Conservation (phyloP, 2,329 filamentous ascomycete genomes). For the Talaromyces rugulosus region DNA sequence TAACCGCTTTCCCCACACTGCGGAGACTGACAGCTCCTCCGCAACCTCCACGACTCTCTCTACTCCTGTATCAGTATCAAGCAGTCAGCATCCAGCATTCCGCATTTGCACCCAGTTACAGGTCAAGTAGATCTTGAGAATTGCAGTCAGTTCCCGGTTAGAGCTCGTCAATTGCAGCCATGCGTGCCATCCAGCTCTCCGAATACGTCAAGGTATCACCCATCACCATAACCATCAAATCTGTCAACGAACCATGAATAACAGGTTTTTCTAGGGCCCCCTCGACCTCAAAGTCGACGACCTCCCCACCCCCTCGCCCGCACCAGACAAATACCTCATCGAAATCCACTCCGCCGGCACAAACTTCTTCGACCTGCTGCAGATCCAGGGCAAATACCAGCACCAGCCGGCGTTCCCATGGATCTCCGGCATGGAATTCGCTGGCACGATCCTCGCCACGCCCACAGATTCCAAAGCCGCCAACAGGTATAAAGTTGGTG, state of each 20-base stretch:
- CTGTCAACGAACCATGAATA: not conserved
- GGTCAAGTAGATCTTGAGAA: not conserved
- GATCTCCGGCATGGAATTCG: conserved; percentile 83
- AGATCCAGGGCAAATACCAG: conserved; percentile 94
- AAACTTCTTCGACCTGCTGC: conserved; percentile 97
- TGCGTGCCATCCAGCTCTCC: conserved; percentile 71
- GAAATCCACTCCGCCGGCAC: conserved; percentile 80
- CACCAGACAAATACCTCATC: conserved; percentile 75
- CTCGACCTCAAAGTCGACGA: conserved; percentile 70
- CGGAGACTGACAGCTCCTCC: too few relatives aligned
- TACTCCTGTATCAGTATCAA: too few relatives aligned
- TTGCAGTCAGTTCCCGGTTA: not conserved
- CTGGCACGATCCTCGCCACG: conserved; percentile 67
- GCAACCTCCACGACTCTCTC: too few relatives aligned
- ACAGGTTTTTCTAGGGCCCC: conserved; percentile 56
- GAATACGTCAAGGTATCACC: conserved; percentile 66
- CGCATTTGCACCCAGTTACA: too few relatives aligned
- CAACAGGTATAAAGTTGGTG: conserved; percentile 67
- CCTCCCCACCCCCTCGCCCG: conserved; percentile 70
- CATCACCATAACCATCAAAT: not conserved
- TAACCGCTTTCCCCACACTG: too few relatives aligned
- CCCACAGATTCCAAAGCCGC: conserved; percentile 49
- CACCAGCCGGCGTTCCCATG: conserved; percentile 84
- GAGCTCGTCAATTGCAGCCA: conserved; percentile 29
- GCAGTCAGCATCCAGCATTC: too few relatives aligned